Evolutionary conservation across 805 yeast species (phyloP).

Genomic region (Candida arabinofermentans): DNA sequence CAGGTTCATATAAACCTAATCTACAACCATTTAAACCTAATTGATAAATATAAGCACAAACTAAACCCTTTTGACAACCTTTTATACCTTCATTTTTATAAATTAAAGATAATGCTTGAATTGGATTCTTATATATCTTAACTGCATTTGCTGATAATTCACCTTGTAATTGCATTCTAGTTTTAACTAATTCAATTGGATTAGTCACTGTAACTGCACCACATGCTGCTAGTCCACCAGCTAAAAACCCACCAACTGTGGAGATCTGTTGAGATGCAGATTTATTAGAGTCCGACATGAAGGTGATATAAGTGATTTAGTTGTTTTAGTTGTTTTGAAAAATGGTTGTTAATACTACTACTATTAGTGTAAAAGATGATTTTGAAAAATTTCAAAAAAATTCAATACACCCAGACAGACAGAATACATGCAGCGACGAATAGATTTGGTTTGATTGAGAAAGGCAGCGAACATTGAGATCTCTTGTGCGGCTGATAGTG

Average conservation of each 20-base stretch:
- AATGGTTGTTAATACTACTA: too few species aligned
- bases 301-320: too few species aligned
- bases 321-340: too few species aligned
- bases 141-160: slow-evolving; percentile 60
- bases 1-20: slow-evolving; percentile 90
- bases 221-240: slow-evolving; percentile 95
- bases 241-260: slow-evolving; percentile 74
- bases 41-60: slow-evolving; percentile 88
- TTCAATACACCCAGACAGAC: too few species aligned
- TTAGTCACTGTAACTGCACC: slow-evolving; percentile 97
- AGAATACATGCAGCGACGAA: too few species aligned
- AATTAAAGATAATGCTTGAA: slow-evolving; percentile 76
- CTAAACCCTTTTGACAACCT: slow-evolving; percentile 86
- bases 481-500: too few species aligned
- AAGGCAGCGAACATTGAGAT: too few species aligned
- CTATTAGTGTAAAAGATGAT: too few species aligned
- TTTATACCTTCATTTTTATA: slow-evolving; percentile 77
- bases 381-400: too few species aligned
- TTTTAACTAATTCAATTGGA: slow-evolving; percentile 92
- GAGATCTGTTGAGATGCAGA: slow-evolving; percentile 57
- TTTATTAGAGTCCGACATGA: slow-evolving; percentile 16
- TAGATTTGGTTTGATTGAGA: too few species aligned
- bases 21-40: slow-evolving; percentile 91
- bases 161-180: slow-evolving; percentile 96
- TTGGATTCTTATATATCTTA: slow-evolving; percentile 67